phyloP scores from a whole-genome alignment of 768 basidiomycete species.

The Macrocybe gigantea region DNA sequence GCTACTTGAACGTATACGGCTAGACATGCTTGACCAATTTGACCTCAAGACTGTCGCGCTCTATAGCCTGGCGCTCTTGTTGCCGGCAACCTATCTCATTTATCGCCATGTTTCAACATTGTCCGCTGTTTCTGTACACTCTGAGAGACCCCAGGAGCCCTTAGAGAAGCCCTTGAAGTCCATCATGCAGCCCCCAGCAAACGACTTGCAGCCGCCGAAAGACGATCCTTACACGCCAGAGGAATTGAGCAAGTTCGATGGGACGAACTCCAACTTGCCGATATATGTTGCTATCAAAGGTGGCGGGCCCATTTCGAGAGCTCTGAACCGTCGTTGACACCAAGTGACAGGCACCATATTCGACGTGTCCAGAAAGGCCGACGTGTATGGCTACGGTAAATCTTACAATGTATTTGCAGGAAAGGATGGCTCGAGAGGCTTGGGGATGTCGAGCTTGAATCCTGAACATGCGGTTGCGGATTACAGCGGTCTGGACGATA shows the following conservation, averaged over 20 bases:
- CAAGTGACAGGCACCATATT: constrained; percentile 69
- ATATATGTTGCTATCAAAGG: constrained; percentile 96
- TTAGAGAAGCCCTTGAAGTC: constrained; percentile 33
- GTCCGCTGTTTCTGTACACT: too few relatives aligned
- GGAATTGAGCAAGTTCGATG: constrained; percentile 68
- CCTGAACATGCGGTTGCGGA: constrained; percentile 83
- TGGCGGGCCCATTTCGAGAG: constrained; percentile 15
- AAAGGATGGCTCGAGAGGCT: constrained; percentile 84
- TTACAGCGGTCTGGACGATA: constrained; percentile 67
- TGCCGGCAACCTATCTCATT: too few relatives aligned
- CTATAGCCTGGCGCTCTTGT: too few relatives aligned
- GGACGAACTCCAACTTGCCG: constrained; percentile 55
- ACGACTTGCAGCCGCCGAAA: constrained; percentile 65
- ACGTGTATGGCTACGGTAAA: constrained; percentile 82
- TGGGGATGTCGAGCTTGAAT: constrained; percentile 88
- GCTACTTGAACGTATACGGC: too few relatives aligned
- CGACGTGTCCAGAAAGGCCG: constrained; percentile 79
- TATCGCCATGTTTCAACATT: too few relatives aligned
- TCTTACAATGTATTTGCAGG: constrained; percentile 88
- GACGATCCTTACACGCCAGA: constrained; percentile 70
- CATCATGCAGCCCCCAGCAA: constrained; percentile 66
- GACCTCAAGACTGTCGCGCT: too few relatives aligned
- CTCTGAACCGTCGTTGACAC: neutral
- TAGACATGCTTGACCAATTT: too few relatives aligned
- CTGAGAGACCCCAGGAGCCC: too few relatives aligned